phyloP scores from a whole-genome alignment of 176 grass and related monocot genomes.

The Metroxylon sagu region DNA sequence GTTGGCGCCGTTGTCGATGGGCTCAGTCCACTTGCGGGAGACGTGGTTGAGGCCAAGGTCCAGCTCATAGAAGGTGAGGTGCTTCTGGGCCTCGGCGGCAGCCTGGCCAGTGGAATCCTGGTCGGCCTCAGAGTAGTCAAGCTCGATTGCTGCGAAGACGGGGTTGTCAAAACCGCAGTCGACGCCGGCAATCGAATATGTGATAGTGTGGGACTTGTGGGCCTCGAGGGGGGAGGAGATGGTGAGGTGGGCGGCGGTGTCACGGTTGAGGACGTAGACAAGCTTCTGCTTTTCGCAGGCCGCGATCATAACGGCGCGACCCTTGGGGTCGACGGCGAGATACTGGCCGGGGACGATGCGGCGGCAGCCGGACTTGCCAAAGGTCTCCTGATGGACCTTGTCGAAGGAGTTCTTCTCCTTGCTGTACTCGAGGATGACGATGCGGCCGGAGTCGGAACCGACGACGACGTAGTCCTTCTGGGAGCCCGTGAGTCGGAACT shows the following conservation, averaged over 20 bases:
- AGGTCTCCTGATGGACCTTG: slow-evolving; percentile 97
- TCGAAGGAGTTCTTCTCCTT: slow-evolving; percentile 76
- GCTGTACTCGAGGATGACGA: slow-evolving; percentile 92
- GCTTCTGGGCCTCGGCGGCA: slow-evolving; percentile 78
- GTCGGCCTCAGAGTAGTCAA: slow-evolving; percentile 86
- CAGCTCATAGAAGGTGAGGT: slow-evolving; percentile 97
- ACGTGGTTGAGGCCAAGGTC: slow-evolving; percentile 93
- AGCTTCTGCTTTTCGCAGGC: slow-evolving; percentile 98
- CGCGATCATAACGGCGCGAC: slow-evolving; percentile 75
- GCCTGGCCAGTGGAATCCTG: slow-evolving; percentile 70
- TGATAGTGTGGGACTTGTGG: slow-evolving; percentile 83
- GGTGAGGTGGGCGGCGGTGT: slow-evolving; percentile 64
- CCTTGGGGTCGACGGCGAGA: slow-evolving; percentile 85
- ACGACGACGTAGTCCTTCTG: slow-evolving; percentile 90
- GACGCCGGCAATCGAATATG: slow-evolving; percentile 64
- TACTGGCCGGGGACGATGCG: slow-evolving; percentile 92
- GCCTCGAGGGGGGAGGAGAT: slow-evolving; percentile 95
- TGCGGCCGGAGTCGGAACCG: slow-evolving; percentile 82
- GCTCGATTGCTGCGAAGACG: slow-evolving; percentile 78
- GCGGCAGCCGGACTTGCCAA: slow-evolving; percentile 90
- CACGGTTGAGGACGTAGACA: slow-evolving; percentile 88
- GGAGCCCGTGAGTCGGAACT: slow-evolving; percentile 92
- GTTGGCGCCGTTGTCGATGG: slow-evolving; percentile 83
- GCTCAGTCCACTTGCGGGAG: slow-evolving; percentile 84
- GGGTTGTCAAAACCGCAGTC: slow-evolving; percentile 96